Evolutionary conservation across 1,139 yeast genomes (phyloP).

Genomic region (Yamadazyma epiphylla): DNA sequence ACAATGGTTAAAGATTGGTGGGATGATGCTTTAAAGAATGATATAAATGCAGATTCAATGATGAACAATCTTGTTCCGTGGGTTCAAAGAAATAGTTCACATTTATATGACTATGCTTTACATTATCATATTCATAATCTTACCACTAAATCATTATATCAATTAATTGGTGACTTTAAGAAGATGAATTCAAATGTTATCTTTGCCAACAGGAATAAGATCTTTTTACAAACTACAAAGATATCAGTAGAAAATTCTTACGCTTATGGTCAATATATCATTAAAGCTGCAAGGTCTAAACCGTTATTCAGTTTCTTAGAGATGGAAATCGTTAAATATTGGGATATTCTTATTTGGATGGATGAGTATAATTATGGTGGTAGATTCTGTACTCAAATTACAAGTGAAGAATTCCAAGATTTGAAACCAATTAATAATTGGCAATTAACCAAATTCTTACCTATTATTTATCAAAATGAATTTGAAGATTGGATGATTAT

Average conservation of each 20-base stretch:
- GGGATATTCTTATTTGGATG: conserved; percentile 96
- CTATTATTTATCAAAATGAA: conserved; percentile 71
- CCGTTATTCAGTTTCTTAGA: conserved; percentile 84
- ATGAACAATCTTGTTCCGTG: conserved; percentile 81
- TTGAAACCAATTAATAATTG: conserved; percentile 65
- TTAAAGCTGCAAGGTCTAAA: conserved; percentile 74
- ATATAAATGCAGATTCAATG: conserved; percentile 77
- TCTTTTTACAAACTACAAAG: conserved; percentile 68
- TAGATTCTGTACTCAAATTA: conserved; percentile 60
- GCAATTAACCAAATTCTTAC: conserved; percentile 77
- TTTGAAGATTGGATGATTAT: conserved; percentile 85
- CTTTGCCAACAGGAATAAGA: conserved; percentile 75
- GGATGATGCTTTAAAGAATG: conserved; percentile 78
- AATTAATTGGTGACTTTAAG: conserved; percentile 75
- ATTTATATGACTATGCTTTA: conserved; percentile 70
- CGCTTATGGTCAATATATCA: conserved; percentile 86
- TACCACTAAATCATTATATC: conserved; percentile 79
- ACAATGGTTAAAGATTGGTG: conserved; percentile 85
- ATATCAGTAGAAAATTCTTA: conserved; percentile 81
- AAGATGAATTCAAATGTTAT: conserved; percentile 75
- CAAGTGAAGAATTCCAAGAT: conserved; percentile 52
- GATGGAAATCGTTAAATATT: conserved; percentile 66
- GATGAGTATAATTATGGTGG: conserved; percentile 89
- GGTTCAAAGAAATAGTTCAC: conserved; percentile 77
- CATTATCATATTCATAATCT: conserved; percentile 87